Base-by-base conservation (phyloP, 148 eudicot genomes). In the Amaranthus cruentus region DNA sequence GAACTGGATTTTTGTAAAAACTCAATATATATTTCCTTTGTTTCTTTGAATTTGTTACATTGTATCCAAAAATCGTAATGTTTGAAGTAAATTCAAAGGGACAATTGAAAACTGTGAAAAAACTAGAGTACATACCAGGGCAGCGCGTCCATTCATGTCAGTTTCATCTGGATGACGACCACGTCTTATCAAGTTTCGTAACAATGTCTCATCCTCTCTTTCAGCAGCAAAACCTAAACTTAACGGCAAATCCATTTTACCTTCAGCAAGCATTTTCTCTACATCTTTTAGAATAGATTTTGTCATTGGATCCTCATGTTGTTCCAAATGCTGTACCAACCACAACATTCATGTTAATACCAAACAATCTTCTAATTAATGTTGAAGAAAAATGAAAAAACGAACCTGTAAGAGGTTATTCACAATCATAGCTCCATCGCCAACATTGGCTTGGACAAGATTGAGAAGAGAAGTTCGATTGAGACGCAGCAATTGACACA, bases 401-500 rank as follows among this genome's bases (percentile, higher is more conserved):
- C 87, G 69, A 53, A 91, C 96, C 92, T 89, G 89, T 65, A 93
- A 82, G 72, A 89, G 85, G 79, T 93, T 90, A 81, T 85, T 82
- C 87, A 90, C 88, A 66, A 93, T 90, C 53, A 88, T 81, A 6
- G 96, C 83, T 66, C 93, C 96, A 71, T 90, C 98, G 54, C 89
- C 96, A 71, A 90, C 86, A 79, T 88, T 93, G 13, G 91, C 85
- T 65, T 90, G 86, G 50, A 93, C 85, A 75, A 90, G 82, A 78
- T 85, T 88, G 50, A 93, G 61, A 75, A 93, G 83, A 43, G 89
- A 68, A 47, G 90, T 80, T 15, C 96, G 91, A 71, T 84, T 87
- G 80, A 93, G 76, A 73, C 93, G 79, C 62, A 93, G 79, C 10
- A 93, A 81, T 77, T 93, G 93, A 68, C 87, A 82, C 72, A 90